Conservation (phyloP, 108 stramenopile species). For the Nitzschia sp. region DNA sequence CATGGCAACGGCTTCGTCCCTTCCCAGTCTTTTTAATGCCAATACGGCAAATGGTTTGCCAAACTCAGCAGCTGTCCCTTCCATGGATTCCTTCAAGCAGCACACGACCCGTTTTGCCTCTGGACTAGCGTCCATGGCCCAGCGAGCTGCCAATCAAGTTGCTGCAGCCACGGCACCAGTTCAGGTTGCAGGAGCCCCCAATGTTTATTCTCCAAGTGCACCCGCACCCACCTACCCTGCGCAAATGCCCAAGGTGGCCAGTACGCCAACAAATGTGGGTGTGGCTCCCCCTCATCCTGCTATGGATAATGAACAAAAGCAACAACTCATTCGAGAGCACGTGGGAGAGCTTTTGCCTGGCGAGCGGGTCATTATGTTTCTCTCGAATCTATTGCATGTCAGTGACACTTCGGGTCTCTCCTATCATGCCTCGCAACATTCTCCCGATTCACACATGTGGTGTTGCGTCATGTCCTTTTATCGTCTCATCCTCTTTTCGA, state of each 20-base stretch:
- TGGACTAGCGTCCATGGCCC: constrained; percentile 53
- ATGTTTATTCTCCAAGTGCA: not conserved
- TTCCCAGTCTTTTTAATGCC: constrained; percentile 4
- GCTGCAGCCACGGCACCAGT: constrained; percentile 45
- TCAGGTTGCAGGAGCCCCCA: constrained; percentile 17
- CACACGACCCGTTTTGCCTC: constrained; percentile 43
- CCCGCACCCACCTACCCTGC: constrained; percentile 5
- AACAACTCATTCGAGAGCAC: constrained; percentile 34
- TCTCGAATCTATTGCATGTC: constrained; percentile 67
- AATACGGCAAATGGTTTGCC: constrained; percentile 5
- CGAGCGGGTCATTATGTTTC: constrained; percentile 80
- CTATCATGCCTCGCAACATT: constrained; percentile 25
- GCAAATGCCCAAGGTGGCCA: constrained; percentile 3
- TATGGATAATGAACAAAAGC: constrained; percentile 49
- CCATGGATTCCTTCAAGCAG: constrained; percentile 29
- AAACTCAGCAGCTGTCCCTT: not conserved
- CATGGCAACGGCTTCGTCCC: not conserved
- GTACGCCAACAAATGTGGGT: not conserved
- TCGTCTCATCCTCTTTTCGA: constrained; percentile 71
- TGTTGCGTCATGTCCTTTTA: constrained; percentile 85
- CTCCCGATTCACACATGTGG: constrained; percentile 48
- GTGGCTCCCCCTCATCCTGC: not conserved
- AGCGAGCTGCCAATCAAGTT: constrained; percentile 46
- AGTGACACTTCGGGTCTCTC: constrained; percentile 51
- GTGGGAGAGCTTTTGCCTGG: constrained; percentile 63